phyloP scores from a whole-genome alignment of 2,329 filamentous ascomycete genomes.

The Hymenoscyphus linearis region DNA sequence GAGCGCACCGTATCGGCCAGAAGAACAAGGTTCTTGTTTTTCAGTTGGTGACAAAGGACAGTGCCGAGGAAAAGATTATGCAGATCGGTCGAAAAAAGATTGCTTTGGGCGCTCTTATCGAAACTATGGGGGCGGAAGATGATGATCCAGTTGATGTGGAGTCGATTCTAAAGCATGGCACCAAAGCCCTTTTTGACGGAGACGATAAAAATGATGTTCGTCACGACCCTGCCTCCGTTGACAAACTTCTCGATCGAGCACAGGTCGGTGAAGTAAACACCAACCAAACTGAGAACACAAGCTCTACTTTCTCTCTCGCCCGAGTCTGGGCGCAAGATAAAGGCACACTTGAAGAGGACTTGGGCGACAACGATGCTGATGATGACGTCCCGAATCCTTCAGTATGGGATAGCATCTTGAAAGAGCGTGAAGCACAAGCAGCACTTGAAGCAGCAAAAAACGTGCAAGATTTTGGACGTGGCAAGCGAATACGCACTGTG shows the following conservation, averaged over 20 bases:
- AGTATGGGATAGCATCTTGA: constrained; percentile 87
- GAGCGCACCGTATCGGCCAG: constrained; percentile 94
- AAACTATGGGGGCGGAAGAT: constrained; percentile 82
- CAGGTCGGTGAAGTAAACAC: constrained; percentile 67
- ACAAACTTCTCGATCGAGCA: constrained; percentile 83
- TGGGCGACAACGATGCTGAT: constrained; percentile 48
- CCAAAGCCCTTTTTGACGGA: constrained; percentile 78
- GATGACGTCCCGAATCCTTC: constrained; percentile 50
- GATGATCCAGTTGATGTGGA: constrained; percentile 75
- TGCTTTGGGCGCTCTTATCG: constrained; percentile 89
- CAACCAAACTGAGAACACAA: constrained; percentile 57
- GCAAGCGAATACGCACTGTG: constrained; percentile 52
- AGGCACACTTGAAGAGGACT: constrained; percentile 57
- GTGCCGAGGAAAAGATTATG: constrained; percentile 92
- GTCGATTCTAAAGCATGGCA: constrained; percentile 81
- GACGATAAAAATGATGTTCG: constrained; percentile 66
- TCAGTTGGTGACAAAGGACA: constrained; percentile 84
- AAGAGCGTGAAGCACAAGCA: constrained; percentile 74
- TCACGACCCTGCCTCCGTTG: constrained; percentile 79
- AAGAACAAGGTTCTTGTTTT: constrained; percentile 95
- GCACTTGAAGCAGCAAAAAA: constrained; percentile 63
- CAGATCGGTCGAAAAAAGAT: constrained; percentile 95
- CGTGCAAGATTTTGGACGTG: constrained; percentile 75
- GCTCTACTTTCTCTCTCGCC: constrained; percentile 83
- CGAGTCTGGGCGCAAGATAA: constrained; percentile 87